Evolutionary conservation across 345 rosid genomes (phyloP).

Genomic region (Eucalyptus albens): DNA sequence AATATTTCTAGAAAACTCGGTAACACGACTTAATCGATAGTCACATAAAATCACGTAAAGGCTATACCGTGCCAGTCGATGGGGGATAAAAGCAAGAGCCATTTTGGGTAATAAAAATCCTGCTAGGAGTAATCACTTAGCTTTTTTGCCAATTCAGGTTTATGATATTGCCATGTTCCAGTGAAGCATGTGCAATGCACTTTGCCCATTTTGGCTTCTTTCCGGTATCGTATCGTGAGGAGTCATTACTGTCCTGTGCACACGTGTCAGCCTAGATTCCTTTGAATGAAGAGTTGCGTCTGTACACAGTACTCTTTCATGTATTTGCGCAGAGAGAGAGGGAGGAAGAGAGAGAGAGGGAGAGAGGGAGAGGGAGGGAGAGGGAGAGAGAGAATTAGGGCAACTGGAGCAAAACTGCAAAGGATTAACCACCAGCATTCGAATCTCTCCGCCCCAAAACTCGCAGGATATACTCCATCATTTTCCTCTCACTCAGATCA

Average conservation of each 20-base stretch:
- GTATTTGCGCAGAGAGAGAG: background rate
- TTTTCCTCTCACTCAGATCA: background rate
- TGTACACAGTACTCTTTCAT: background rate
- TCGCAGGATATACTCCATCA: background rate
- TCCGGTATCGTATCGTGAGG: no score
- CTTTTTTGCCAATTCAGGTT: background rate
- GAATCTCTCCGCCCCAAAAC: background rate
- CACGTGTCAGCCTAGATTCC: background rate
- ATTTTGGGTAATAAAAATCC: background rate
- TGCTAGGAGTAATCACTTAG: background rate
- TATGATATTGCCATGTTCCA: background rate
- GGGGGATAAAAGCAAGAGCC: background rate
- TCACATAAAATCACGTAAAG: background rate
- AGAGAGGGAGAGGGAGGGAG: background rate
- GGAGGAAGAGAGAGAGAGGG: background rate
- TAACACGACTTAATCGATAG: background rate
- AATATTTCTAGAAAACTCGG: background rate
- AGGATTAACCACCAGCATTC: background rate
- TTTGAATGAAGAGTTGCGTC: background rate
- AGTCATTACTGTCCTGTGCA: background rate
- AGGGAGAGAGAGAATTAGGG: background rate
- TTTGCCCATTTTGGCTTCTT: background rate
- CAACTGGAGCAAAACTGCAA: background rate
- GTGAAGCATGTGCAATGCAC: background rate
- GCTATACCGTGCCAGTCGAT: background rate